Base-by-base conservation (phyloP, 805 yeast genomes). In the Tetrapisispora arboricola region DNA sequence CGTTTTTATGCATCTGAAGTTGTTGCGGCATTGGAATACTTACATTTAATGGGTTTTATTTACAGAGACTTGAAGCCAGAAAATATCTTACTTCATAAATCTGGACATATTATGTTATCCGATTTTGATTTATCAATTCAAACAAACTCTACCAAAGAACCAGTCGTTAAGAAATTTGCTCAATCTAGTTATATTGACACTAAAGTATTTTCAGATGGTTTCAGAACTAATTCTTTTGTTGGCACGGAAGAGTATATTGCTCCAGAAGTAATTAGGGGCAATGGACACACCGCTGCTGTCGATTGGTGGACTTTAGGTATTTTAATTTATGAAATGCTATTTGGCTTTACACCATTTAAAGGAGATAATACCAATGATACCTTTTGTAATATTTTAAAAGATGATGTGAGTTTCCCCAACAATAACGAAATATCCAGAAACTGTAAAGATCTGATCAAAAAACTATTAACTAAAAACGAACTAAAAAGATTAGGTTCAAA, bases 231-330 rank as follows among this genome's bases (percentile, higher is more conserved):
- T 61, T 88, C 97, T 1, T 92, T 92, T 68, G 99, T 92, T 27
- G 99, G 99, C 1, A 92, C 99, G 0, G 99, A 92, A 58, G 99
- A 92, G 58, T 92, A 92, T 60, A 87, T 92, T 54, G 97, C 99
- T 0, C 99, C 99, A 0, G 99, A 92, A 56, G 98, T 92, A 4
- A 92, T 92, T 41, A 70, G 92, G 59, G 97, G 97, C 1, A 84
- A 88, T 51, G 98, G 98, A 2, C 99, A 92, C 54, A 90, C 97
- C 1, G 81, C 90, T 7, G 96, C 97, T 0, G 98, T 92, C 15
- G 99, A 92, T 61, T 92, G 98, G 98, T 92, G 99, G 99, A 92
- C 98, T 0, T 67, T 92, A 49, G 99, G 99, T 3, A 87, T 92
- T 17, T 71, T 92, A 53, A 68, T 87, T 19, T 94, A 78, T 61